Evolutionary conservation across 1,139 yeast species (phyloP), one percentile per base, ranked within the genome.

Genomic region (Saccharomyces hybrid): DNA sequence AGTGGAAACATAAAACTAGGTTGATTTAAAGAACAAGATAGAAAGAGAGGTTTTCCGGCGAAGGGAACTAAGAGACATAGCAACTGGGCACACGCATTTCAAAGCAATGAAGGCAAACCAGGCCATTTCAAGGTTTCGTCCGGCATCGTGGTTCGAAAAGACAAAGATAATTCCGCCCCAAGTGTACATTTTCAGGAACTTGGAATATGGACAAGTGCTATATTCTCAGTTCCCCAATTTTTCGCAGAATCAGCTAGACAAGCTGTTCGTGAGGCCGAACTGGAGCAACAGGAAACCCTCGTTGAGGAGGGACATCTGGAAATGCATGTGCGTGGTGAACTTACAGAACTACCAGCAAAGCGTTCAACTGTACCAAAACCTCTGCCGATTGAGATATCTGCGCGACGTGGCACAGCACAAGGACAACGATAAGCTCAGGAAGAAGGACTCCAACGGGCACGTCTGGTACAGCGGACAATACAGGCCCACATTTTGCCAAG

Each of bases 401-500:
- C 80, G 98, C 65, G 95, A 88, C 68, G 76, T 80, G 24, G 70
- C 77, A 38, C 76, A 79, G 61, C 76, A 76, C 55, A 75, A 81
- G 55, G 83, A 82, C 64, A 89, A 95, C 42, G 78, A 82, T 65
- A 74, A 76, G 48, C 74, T 86, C 78, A 79, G 97, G 64, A 83
- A 81, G 66, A 82, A 86, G 68, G 82, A 87, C 67, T 81, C 78
- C 48, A 88, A 84, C 55, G 95, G 95, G 1, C 84, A 87, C 70
- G 82, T 84, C 52, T 90, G 97, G 96, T 82, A 76, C 67, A 80
- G 86, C 55, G 93, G 89, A 50, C 95, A 87, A 71, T 91, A 79
- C 74, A 81, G 97, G 67, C 98, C 98, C 29, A 84, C 95, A 0
- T 88, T 85, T 71, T 77, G 95, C 9, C 96, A 89, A 71, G 98